Conservation (phyloP, 306 rosid species). For the Echinosophora koreensis region DNA sequence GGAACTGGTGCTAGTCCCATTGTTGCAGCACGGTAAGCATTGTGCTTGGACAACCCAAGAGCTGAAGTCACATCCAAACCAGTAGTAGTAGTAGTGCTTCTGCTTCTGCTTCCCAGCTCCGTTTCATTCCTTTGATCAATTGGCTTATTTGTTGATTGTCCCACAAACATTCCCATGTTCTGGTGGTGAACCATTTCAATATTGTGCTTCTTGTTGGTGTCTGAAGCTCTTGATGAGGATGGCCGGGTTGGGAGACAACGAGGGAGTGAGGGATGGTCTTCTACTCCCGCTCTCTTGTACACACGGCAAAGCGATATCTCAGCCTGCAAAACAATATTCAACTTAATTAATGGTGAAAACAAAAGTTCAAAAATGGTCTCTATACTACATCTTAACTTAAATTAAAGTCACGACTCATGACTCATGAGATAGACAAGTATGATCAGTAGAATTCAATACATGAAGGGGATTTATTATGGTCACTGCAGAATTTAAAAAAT, state of each 20-base stretch:
- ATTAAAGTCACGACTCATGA: background rate
- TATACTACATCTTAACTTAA: background rate
- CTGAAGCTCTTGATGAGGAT: conserved; percentile 57
- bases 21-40: conserved; percentile 31
- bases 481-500: conserved; percentile 43
- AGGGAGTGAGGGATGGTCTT: conserved; percentile 91
- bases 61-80: conserved; percentile 57
- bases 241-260: conserved; percentile 76
- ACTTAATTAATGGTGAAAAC: background rate
- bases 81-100: conserved; percentile 10
- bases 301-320: conserved; percentile 97
- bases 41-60: conserved; percentile 74
- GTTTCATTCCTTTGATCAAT: conserved; percentile 54
- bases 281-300: conserved; percentile 96
- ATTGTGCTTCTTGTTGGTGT: conserved; percentile 38
- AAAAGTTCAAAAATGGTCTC: background rate
- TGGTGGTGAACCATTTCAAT: conserved; percentile 35
- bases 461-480: background rate
- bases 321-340: conserved; percentile 49
- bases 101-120: conserved; percentile 50
- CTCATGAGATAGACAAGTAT: too few species aligned
- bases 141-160: conserved; percentile 42
- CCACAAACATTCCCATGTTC: conserved; percentile 50
- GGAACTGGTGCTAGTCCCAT: conserved; percentile 33
- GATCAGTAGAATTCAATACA: background rate